Base-by-base conservation (phyloP, 2,329 filamentous ascomycete genomes). In the Orbilia quercus region DNA sequence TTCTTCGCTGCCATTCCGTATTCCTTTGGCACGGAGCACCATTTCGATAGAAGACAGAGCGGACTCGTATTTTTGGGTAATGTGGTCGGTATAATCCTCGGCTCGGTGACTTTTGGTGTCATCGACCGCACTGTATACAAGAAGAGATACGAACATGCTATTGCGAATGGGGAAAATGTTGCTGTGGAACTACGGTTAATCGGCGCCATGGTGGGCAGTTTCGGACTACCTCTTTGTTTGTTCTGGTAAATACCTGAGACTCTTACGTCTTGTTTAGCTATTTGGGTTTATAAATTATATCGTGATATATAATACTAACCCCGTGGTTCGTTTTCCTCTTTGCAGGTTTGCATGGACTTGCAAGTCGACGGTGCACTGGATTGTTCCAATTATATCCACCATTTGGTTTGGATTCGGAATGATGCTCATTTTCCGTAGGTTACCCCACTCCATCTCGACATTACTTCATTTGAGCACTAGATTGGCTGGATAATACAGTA, bases 361-460 rank as follows among this genome's bases (percentile, higher is more conserved):
- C 0, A 79, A 81, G 2, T 66, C 75, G 0, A 80, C 80, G 5
- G 77, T 84, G 1, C 82, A 82, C 2, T 88, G 85, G 84, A 83
- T 82, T 0, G 82, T 82, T 20, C 83, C 85, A 0, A 82, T 84
- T 0, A 78, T 84, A 0, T 84, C 85, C 2, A 84, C 86, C 6
- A 80, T 87, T 1, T 81, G 84, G 0, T 88, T 89, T 76, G 85
- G 85, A 0, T 87, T 84, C 82, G 87, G 86, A 0, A 88, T 88
- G 75, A 79, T 88, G 0, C 85, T 83, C 70, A 80, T 89, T 1
- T 89, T 89, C 75, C 82, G 87, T 73, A 82, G 82, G 79, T 79
- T 42, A n/a, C 45, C 28, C 47, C 58, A 23, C 23, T 47, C 23
- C 2, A 9, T 31, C n/a, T 54, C 42, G 31, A 40, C 57, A 20